Conservation (phyloP, 1,284 basidiomycete species). For the Sanghuangporus sanghuang region DNA sequence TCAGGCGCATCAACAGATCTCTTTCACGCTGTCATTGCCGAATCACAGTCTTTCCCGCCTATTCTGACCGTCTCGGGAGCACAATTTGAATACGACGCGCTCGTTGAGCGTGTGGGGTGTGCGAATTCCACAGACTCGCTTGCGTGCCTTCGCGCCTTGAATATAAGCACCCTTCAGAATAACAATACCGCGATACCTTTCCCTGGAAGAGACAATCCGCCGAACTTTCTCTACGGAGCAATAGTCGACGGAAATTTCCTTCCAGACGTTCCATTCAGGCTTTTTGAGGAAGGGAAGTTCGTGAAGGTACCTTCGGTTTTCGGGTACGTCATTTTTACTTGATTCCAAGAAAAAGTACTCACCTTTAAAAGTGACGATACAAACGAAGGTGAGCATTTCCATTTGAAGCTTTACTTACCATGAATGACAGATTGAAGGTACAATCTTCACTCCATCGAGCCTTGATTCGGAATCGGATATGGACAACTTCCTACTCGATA, state of each 20-base stretch:
- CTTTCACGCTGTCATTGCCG: slow-evolving; percentile 20
- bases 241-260: slow-evolving; percentile 20
- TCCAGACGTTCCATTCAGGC: slow-evolving; percentile 17
- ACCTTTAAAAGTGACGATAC: slow-evolving; percentile 19
- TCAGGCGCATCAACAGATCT: slow-evolving; percentile 30
- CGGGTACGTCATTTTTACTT: slow-evolving; percentile 14
- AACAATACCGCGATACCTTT: slow-evolving; percentile 19
- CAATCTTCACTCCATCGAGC: slow-evolving; percentile 19
- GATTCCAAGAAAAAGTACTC: not conserved
- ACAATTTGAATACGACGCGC: slow-evolving; percentile 21
- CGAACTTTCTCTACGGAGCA: slow-evolving; percentile 19
- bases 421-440: slow-evolving; percentile 7
- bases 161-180: slow-evolving; percentile 19
- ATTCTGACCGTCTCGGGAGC: slow-evolving; percentile 19
- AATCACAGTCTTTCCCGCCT: slow-evolving; percentile 21
- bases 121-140: slow-evolving; percentile 15
- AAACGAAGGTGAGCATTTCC: slow-evolving; percentile 13
- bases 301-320: slow-evolving; percentile 22
- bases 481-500: slow-evolving; percentile 19
- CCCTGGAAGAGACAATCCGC: slow-evolving; percentile 16
- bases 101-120: slow-evolving; percentile 19
- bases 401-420: not conserved
- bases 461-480: slow-evolving; percentile 17
- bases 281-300: slow-evolving; percentile 20
- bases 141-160: slow-evolving; percentile 17